Conservation (phyloP, 2,329 filamentous ascomycete genomes). For the Diaporthe australafricana region DNA sequence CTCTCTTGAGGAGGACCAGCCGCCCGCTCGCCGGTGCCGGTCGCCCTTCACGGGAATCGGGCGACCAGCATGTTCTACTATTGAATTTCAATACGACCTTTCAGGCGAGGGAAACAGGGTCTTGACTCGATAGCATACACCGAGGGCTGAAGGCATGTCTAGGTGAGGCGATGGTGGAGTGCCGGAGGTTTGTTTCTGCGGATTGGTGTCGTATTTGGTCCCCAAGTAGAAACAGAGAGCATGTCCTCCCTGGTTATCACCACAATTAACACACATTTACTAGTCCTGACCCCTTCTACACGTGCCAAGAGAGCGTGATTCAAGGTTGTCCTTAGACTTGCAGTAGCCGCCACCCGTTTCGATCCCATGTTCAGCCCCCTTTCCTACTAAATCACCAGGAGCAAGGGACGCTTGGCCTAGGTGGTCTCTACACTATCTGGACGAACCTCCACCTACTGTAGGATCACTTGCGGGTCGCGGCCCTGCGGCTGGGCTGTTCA, state of each 20-base stretch:
- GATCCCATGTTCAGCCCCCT: conserved; percentile 2
- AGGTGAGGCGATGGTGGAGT: conserved; percentile 5
- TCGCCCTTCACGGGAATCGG: neutral
- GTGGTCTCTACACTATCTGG: neutral
- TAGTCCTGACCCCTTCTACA: neutral
- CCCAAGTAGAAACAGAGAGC: neutral
- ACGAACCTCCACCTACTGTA: neutral
- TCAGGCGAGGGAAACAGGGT: neutral
- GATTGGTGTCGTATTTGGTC: neutral
- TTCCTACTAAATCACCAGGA: neutral
- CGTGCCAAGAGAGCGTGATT: neutral
- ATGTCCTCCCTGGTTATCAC: neutral
- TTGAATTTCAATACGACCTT: neutral
- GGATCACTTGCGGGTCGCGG: conserved; percentile 5
- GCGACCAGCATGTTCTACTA: neutral
- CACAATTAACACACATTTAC: neutral
- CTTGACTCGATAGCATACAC: conserved; percentile 12
- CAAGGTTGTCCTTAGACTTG: conserved; percentile 9
- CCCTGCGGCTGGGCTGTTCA: neutral
- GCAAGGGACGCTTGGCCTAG: neutral
- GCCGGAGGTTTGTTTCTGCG: neutral
- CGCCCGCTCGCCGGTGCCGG: neutral
- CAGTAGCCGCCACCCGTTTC: neutral
- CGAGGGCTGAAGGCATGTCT: neutral
- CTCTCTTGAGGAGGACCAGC: neutral